Base-by-base conservation (phyloP, 805 yeast species). In the Yarrowia deformans region DNA sequence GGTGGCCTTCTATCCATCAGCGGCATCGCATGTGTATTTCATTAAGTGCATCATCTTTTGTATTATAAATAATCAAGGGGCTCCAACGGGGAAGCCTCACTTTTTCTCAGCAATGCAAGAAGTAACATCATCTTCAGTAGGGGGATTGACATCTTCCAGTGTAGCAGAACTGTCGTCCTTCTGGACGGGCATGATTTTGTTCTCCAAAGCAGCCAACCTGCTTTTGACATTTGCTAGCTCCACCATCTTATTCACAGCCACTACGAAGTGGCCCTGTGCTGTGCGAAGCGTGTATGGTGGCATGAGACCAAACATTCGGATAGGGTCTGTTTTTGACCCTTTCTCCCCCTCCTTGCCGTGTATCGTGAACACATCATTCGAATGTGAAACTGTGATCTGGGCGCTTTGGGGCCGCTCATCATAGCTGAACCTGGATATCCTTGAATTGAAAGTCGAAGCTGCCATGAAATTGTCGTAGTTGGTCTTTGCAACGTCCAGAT, bases 271-370 rank as follows among this genome's bases (percentile, higher is more conserved):
- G 0, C 32, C 52, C 72, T 84, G 86, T 1, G 85, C 78, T 37
- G 71, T 68, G 7, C 80, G 75, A 32, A 85, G 74, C 45, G 79
- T 79, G 48, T 70, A 73, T 8, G 88, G 85, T 2, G 82, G 85
- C 46, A 85, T 74, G 0, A 81, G 81, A 1, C 86, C 86, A 75
- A 85, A 84, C 80, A 83, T 85, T 45, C 77, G 69, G 10, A 83
- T 74, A 0, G 85, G 84, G 68, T 81, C 80, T 49, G 74, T 72
- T 10, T 43, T 49, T 42, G 70, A 34, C 2, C 42, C 63, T 39
- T 56, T 56, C 14, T 29, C 68, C 40, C 49, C 56, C 56, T 49
- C 56, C 16, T 66, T 50, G 14, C 32, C 8, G 13, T 42, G 42
- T 58, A 45, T 60, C 42, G 66, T 45, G 64, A 56, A 43, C 1